A percentile compares a stretch with the other conserved stretches of the same genome.
Evolutionary conservation across 2,329 filamentous ascomycete genomes (phyloP).

Genomic region (Scedosporium boydii): DNA sequence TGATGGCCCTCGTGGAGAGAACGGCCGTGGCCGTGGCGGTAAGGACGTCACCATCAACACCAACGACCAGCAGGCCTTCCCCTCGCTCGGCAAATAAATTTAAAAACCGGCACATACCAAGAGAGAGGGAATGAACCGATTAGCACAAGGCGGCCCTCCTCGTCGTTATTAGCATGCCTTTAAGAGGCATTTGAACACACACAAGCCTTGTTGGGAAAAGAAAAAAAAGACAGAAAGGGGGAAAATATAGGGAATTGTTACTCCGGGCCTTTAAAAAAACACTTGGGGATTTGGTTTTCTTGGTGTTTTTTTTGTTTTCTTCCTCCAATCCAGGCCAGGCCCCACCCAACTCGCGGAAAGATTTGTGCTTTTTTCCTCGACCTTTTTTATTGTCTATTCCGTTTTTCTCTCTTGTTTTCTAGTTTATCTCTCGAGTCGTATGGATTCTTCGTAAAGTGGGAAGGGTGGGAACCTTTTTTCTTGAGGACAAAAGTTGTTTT

Average conservation of each 20-base stretch:
- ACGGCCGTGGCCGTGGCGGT: constrained; percentile 32
- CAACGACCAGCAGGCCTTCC: constrained; percentile 49
- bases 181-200: no score
- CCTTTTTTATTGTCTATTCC: no score
- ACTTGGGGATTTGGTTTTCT: no score
- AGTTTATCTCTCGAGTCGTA: background rate
- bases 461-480: constrained; percentile 2
- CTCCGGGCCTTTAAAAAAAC: no score
- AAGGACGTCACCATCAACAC: constrained; percentile 43
- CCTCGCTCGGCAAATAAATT: constrained; percentile 46
- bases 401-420: background rate
- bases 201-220: no score
- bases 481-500: constrained; percentile 4
- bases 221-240: no score
- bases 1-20: constrained; percentile 33
- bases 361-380: no score
- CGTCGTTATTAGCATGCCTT: background rate
- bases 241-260: no score
- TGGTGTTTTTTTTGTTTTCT: no score
- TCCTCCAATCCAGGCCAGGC: no score
- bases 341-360: no score
- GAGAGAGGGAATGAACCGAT: background rate
- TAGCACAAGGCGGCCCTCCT: background rate
- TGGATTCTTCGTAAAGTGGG: background rate
- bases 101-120: constrained; percentile 6